Evolutionary conservation across 1,284 basidiomycete genomes (phyloP), one percentile per base, ranked within the genome.

Genomic region (Hortiboletus rubellus): DNA sequence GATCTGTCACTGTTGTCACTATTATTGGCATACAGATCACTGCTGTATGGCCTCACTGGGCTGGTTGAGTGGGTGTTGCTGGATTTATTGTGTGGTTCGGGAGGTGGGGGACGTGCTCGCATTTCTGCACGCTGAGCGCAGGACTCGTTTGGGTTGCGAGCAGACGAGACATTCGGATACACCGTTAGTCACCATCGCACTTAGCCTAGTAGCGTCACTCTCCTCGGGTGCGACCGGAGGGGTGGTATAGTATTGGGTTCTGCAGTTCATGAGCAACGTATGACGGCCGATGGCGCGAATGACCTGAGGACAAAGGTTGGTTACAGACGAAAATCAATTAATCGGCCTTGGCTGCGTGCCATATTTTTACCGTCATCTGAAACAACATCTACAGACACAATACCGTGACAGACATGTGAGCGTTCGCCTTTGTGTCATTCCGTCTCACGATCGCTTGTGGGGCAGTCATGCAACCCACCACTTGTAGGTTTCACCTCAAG

Each of bases 121-220:
- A 59, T 74, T 82, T 80, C 86, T 54, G 82, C 84, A 59, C 80
- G 79, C 60, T 86, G 81, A 24, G 84, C 85, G 63, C 86, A 86
- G 31, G 84, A 85, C 50, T 82, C 74, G 54, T 70, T 69, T 61
- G 72, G 74, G 51, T 70, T 70, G 58, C 72, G 71, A 46, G 69
- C 67, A 43, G 73, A 67, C 51, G 77, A 74, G 61, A 75, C 79
- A 79, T 79, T 65, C 66, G 46, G 50, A 61, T 43, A 57, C 63
- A 52, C 61, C 63, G 64, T 58, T 66, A 56, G 66, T 54, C 62
- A 47, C 49, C 14, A 66, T 65, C 64, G 62, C 59, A 68, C 66
- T 67, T 22, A 22, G 22, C 22, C 22, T 22, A 22, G 22, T 22
- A 22, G 59, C 64, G 59, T 60, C 64, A 60, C 63, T 57, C 34